Evolutionary conservation across 768 basidiomycete genomes (phyloP).

Genomic region (Leccinum disarticulatum): DNA sequence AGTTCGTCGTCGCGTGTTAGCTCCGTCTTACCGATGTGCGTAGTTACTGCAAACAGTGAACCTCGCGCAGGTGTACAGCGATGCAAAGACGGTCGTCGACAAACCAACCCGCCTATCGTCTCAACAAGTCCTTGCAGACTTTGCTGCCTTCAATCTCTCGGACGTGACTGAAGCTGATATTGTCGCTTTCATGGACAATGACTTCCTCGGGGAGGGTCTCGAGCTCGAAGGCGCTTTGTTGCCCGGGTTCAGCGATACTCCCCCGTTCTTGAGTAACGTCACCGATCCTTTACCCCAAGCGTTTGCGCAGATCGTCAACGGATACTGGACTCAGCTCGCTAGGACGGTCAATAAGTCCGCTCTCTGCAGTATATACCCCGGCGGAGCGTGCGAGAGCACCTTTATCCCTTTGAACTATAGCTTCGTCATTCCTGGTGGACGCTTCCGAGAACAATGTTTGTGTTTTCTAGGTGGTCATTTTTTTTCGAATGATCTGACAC

Average conservation of each 20-base stretch:
- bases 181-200: slow-evolving; percentile 64
- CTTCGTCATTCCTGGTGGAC: slow-evolving; percentile 84
- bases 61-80: slow-evolving; percentile 68
- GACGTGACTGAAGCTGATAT: slow-evolving; percentile 62
- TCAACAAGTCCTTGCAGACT: slow-evolving; percentile 69
- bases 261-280: slow-evolving; percentile 71
- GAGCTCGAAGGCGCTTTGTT: slow-evolving; percentile 70
- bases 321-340: slow-evolving; percentile 82
- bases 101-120: slow-evolving; percentile 74
- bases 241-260: slow-evolving; percentile 57
- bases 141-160: slow-evolving; percentile 40
- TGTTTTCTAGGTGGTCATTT: slow-evolving; percentile 21
- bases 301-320: slow-evolving; percentile 78
- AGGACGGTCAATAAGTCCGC: slow-evolving; percentile 69
- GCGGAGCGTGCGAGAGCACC: slow-evolving; percentile 70
- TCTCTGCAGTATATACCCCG: slow-evolving; percentile 53
- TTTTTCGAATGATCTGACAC: background rate
- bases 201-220: slow-evolving; percentile 83
- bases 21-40: background rate
- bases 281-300: slow-evolving; percentile 66
- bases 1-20: slow-evolving; percentile 17
- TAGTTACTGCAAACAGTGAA: slow-evolving; percentile 86
- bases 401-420: slow-evolving; percentile 90
- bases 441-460: slow-evolving; percentile 85
- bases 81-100: slow-evolving; percentile 90